Percentiles rank a stretch among this genome's conserved stretches.
phyloP scores from a whole-genome alignment of 2,329 filamentous ascomycete genomes.

The Leptographium flavum region DNA sequence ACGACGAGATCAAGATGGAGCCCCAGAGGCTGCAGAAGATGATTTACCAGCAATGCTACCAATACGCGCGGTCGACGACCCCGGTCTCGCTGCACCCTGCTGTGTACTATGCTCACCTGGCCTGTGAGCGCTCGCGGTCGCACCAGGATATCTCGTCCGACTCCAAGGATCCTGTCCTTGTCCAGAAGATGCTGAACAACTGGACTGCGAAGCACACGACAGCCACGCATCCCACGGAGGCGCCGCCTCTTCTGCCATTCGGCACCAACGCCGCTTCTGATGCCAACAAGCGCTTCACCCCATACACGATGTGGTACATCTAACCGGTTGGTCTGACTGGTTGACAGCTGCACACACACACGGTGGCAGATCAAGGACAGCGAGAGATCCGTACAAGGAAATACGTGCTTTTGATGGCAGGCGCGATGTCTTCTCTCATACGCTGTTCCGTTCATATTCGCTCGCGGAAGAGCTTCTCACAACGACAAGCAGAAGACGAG shows the following conservation, averaged over 20 bases:
- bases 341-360: background rate
- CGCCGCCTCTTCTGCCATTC: conserved; percentile 18
- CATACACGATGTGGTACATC: conserved; percentile 30
- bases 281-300: conserved; percentile 16
- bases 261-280: conserved; percentile 8
- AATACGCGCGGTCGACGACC: conserved; percentile 83
- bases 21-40: conserved; percentile 66
- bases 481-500: too few relatives aligned
- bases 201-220: conserved; percentile 24
- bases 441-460: too few relatives aligned
- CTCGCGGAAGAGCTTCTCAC: too few relatives aligned
- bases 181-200: conserved; percentile 26
- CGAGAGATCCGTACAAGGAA: background rate
- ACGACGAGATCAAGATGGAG: conserved; percentile 60
- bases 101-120: conserved; percentile 91
- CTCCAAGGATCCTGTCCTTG: conserved; percentile 27
- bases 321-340: conserved; percentile 14
- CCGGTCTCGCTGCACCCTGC: conserved; percentile 81
- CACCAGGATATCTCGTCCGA: conserved; percentile 47
- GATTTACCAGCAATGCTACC: conserved; percentile 91
- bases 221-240: conserved; percentile 11
- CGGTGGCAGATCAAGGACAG: background rate
- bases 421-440: too few relatives aligned
- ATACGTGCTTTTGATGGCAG: too few relatives aligned
- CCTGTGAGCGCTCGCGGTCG: conserved; percentile 61